Base-by-base conservation (phyloP, 768 basidiomycete genomes). In the Gelatoporia subvermispora region DNA sequence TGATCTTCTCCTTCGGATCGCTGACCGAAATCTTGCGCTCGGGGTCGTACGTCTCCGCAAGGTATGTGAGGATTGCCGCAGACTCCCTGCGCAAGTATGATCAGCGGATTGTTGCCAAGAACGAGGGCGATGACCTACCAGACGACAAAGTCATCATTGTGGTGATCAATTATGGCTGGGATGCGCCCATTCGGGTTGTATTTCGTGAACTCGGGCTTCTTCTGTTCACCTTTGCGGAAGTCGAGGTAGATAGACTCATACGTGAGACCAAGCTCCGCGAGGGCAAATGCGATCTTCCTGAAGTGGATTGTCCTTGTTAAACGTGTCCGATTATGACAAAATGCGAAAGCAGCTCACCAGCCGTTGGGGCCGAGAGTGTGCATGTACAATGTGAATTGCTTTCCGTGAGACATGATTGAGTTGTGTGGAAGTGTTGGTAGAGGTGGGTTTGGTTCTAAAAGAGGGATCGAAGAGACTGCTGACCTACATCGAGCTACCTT, bases 31-130 rank as follows among this genome's bases (percentile, higher is more conserved):
- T 45, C 62, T 68, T 71, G 61, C 63, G 55, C 28, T 72, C 70
- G n/a, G 48, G 58, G 58, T 78, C 77, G 54, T 75, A 76, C 46
- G 65, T 61, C 49, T 73, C 69, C 15, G 60, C 60, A 35, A 77
- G 61, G 60, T 73, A 76, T 3, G 69, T 54, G 23, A 75, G 43
- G 52, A 77, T 73, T 37, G 73, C 73, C 35, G 65, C 63, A 20
- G 64, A 62, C 52, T 70, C 68, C 55, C 61, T 60, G 41, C 11
- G 24, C 38, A 24, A 17, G 38, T 11, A 18, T 28, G 5, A 23
- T 7, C 17, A 11, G 25, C 39, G 24, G 8, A 17, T n/a, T n/a
- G 8, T 13, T 22, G 2, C 22, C 18, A 45, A 23, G 13, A 16
- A 22, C 11, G 8, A 36, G 21, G 37, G 13, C 3, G 40, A n/a